Conservation (phyloP, 495 filamentous ascomycete genomes). For the Penicillium taxi region DNA sequence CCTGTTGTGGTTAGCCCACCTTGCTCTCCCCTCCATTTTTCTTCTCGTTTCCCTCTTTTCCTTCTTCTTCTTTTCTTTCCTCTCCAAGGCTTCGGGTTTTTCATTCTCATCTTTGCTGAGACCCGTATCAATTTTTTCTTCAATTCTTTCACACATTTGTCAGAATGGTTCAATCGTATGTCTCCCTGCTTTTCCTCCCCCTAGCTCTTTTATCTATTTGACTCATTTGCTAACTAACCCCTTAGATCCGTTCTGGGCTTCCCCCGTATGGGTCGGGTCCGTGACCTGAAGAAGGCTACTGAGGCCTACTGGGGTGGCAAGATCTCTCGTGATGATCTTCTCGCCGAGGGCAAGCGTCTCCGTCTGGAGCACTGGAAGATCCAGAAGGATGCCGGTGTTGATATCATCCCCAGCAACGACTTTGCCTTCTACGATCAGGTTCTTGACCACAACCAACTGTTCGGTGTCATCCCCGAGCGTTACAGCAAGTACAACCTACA, state of each 20-base stretch:
- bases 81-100: slow-evolving; percentile 21
- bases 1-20: slow-evolving; percentile 15
- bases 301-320: slow-evolving; percentile 97
- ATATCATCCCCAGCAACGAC: slow-evolving; percentile 97
- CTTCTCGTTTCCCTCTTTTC: slow-evolving; percentile 18
- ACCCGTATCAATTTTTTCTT: slow-evolving; percentile 16
- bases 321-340: slow-evolving; percentile 76
- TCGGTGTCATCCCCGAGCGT: slow-evolving; percentile 83
- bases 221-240: slow-evolving; percentile 10
- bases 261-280: slow-evolving; percentile 92
- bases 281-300: slow-evolving; percentile 99
- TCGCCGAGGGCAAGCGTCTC: slow-evolving; percentile 91
- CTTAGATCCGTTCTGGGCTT: slow-evolving; percentile 64
- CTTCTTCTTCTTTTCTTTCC: slow-evolving; percentile 16
- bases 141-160: slow-evolving; percentile 25
- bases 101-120: slow-evolving; percentile 13
- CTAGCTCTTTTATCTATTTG: slow-evolving; percentile 15
- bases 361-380: slow-evolving; percentile 97
- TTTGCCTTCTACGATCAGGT: slow-evolving; percentile 98
- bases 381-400: slow-evolving; percentile 94
- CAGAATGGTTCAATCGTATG: slow-evolving; percentile 78
- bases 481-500: slow-evolving; percentile 81
- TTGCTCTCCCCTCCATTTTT: slow-evolving; percentile 26
- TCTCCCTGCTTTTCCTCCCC: slow-evolving; percentile 4
- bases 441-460: slow-evolving; percentile 97